These are phyloP conservation scores for Suillus paluster DNA, from an alignment of 768 basidiomycete genomes.

Conservation along the genomic window DNA sequence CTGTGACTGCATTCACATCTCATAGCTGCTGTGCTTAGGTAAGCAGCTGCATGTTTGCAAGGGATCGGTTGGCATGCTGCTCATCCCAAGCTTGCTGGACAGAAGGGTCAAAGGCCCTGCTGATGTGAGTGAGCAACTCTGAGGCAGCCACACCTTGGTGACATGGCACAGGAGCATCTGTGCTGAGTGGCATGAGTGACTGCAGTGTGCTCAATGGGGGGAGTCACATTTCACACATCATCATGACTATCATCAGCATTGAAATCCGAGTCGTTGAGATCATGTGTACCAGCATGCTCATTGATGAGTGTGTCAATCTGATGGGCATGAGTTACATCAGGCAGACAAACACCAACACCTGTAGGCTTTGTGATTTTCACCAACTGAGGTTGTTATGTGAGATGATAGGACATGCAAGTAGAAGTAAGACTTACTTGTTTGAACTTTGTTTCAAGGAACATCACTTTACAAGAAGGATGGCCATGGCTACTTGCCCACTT, in stretches of 20 bases:
- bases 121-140: slow-evolving; percentile 25
- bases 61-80: slow-evolving; percentile 21
- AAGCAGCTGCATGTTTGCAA: slow-evolving; percentile 30
- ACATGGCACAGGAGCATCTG: slow-evolving; percentile 13
- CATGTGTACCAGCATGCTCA: slow-evolving; percentile 21
- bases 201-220: neutral
- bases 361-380: slow-evolving; percentile 32
- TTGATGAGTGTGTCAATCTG: too few species aligned
- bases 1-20: slow-evolving; percentile 23
- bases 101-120: slow-evolving; percentile 30
- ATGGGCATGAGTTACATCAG: too few species aligned
- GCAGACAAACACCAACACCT: slow-evolving; percentile 25
- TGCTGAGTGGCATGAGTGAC: slow-evolving; percentile 4
- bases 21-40: slow-evolving; percentile 30
- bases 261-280: slow-evolving; percentile 27
- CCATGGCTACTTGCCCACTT: slow-evolving; percentile 20
- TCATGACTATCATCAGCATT: slow-evolving; percentile 2
- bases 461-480: neutral
- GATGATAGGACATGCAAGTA: neutral
- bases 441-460: slow-evolving; percentile 25
- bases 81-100: slow-evolving; percentile 27
- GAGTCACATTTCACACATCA: neutral
- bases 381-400: slow-evolving; percentile 10
- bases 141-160: slow-evolving; percentile 14
- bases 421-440: slow-evolving; percentile 22